These are phyloP conservation scores for Penicillium sp. DNA, from an alignment of 2,329 filamentous ascomycete species.

Conservation along the genomic window DNA sequence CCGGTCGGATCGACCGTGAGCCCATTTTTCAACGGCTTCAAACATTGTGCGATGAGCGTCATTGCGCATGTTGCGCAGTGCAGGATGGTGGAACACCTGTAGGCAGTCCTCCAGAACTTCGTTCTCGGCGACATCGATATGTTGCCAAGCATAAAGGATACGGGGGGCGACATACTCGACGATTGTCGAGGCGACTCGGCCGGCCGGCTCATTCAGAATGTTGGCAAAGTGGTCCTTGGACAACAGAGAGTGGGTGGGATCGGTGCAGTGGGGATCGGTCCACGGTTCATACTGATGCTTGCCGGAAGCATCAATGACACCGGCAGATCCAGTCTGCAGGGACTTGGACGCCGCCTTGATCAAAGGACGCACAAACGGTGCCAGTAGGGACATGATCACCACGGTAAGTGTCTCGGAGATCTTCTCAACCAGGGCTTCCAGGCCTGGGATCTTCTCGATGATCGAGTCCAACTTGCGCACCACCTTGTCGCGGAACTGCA, in stretches of 20 bases:
- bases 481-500: conserved; percentile 91
- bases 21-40: conserved; percentile 79
- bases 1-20: conserved; percentile 66
- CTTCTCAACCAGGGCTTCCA: conserved; percentile 86
- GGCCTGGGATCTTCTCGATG: conserved; percentile 87
- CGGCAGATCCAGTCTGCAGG: conserved; percentile 81
- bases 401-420: conserved; percentile 91
- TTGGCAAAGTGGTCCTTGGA: conserved; percentile 86
- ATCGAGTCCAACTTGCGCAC: conserved; percentile 80
- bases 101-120: conserved; percentile 81
- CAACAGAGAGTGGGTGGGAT: conserved; percentile 80
- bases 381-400: conserved; percentile 86
- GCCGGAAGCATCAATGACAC: conserved; percentile 66
- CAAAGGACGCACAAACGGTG: conserved; percentile 88
- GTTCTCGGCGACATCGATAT: conserved; percentile 76
- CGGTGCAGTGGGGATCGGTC: conserved; percentile 72
- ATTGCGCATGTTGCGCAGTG: conserved; percentile 70
- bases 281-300: conserved; percentile 78
- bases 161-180: conserved; percentile 86
- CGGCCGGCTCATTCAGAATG: conserved; percentile 74
- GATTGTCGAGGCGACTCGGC: conserved; percentile 70
- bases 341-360: conserved; percentile 83
- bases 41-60: conserved; percentile 91
- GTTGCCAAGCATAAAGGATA: conserved; percentile 89
- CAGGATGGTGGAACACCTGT: conserved; percentile 87